Percentiles rank a stretch among this genome's conserved stretches.
Evolutionary conservation across 352 stramenopile genomes (phyloP).

Genomic region (Globisporangium cederbergense): DNA sequence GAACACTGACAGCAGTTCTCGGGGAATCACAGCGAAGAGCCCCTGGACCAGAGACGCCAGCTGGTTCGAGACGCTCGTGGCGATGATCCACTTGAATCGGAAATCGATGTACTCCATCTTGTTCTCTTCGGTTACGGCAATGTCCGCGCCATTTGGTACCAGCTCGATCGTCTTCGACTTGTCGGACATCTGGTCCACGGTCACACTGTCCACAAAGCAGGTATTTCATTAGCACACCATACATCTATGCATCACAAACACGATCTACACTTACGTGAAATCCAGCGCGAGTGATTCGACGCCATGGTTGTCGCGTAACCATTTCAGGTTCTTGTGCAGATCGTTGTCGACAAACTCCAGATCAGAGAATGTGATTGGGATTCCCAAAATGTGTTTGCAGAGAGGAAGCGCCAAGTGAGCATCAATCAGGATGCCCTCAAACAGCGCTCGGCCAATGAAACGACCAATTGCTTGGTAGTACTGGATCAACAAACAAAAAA

Average conservation of each 20-base stretch:
- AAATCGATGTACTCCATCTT: conserved; percentile 97
- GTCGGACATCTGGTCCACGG: conserved; percentile 64
- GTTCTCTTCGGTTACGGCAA: conserved; percentile 95
- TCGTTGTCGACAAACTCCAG: conserved; percentile 89
- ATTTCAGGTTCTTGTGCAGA: conserved; percentile 84
- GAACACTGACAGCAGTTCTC: conserved; percentile 94
- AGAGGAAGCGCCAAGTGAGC: conserved; percentile 82
- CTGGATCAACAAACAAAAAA: conserved; percentile 24
- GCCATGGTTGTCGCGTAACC: conserved; percentile 73
- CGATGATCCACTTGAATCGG: conserved; percentile 84
- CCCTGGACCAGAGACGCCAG: conserved; percentile 94
- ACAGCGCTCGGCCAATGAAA: conserved; percentile 84
- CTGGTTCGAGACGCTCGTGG: conserved; percentile 77
- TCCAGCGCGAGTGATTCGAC: conserved; percentile 79
- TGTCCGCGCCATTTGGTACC: conserved; percentile 92
- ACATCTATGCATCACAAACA: conserved; percentile 3
- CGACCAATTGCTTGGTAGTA: conserved; percentile 88
- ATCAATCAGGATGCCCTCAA: conserved; percentile 86
- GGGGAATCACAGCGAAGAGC: conserved; percentile 96
- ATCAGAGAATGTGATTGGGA: conserved; percentile 89
- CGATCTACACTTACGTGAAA: conserved; percentile 61
- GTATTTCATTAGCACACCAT: neutral
- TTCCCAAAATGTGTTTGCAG: conserved; percentile 89
- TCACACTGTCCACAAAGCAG: conserved; percentile 40
- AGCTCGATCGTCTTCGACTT: conserved; percentile 92